Percentiles rank a stretch among this genome's conserved stretches.
Conservation (phyloP, 306 rosid genomes). For the Parietaria judaica region DNA sequence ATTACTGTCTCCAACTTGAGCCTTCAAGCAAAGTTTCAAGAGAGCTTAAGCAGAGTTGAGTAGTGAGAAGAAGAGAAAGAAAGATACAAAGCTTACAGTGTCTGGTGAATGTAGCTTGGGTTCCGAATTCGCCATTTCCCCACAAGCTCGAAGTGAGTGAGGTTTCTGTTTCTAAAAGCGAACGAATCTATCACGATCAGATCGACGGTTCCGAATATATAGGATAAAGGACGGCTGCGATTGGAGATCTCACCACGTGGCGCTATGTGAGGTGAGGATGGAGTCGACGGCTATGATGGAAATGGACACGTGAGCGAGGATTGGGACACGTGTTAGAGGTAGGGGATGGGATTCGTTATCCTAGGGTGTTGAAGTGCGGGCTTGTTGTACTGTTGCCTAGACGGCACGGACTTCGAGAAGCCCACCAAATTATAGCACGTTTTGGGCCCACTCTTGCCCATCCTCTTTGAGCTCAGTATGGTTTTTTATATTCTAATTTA, state of each 20-base stretch:
- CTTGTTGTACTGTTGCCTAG: background rate
- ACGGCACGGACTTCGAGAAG: conserved; percentile 24
- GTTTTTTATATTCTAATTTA: no score
- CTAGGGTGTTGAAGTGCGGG: conserved; percentile 17
- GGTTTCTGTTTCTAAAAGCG: background rate
- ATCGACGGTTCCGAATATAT: conserved; percentile 10
- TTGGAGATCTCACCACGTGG: conserved; percentile 1
- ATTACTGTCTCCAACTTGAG: background rate
- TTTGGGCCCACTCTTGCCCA: conserved; percentile 4
- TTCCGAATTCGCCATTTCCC: conserved; percentile 30
- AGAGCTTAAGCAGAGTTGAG: background rate
- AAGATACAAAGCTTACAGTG: conserved; percentile 6
- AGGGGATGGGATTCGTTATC: conserved; percentile 1
- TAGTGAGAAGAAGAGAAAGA: background rate
- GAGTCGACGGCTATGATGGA: conserved; percentile 7
- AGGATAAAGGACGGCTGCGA: conserved; percentile 5
- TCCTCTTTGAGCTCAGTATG: no score
- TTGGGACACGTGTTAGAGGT: no score
- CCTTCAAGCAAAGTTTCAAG: conserved; percentile 13
- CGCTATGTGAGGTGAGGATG: background rate
- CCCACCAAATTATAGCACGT: background rate
- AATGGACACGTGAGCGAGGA: background rate
- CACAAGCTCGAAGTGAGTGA: background rate
- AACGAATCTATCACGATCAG: background rate
- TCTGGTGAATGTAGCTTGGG: conserved; percentile 9